Evolutionary conservation across 768 basidiomycete genomes (phyloP).

Genomic region (Suillus spraguei): DNA sequence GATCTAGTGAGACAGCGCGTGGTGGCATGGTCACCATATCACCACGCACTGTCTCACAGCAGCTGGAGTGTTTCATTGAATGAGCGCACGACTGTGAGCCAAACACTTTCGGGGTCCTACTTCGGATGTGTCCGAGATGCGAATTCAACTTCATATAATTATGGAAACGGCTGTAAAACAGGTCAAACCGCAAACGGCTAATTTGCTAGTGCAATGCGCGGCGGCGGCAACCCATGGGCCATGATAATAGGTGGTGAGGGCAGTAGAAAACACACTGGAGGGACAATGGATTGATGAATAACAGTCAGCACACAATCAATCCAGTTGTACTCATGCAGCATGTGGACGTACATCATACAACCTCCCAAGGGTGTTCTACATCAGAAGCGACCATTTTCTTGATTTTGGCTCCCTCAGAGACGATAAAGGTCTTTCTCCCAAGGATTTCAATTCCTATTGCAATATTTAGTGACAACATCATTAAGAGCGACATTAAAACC

Average conservation of each 20-base stretch:
- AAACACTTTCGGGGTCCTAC: no score
- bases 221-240: no score
- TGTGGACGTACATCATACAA: slow-evolving; percentile 8
- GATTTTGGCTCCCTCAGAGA: slow-evolving; percentile 26
- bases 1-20: no score
- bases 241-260: neutral
- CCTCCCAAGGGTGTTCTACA: slow-evolving; percentile 19
- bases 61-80: no score
- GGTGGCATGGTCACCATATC: no score
- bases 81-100: no score
- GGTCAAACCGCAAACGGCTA: slow-evolving; percentile 12
- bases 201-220: slow-evolving; percentile 21
- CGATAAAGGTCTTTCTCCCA: slow-evolving; percentile 19
- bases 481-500: slow-evolving; percentile 32
- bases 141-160: no score
- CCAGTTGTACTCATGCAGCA: neutral
- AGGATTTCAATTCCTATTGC: slow-evolving; percentile 24
- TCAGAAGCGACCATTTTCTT: slow-evolving; percentile 22
- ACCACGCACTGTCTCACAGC: no score
- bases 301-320: neutral
- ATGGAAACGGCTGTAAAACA: no score
- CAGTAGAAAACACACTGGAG: slow-evolving; percentile 6
- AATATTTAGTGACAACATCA: slow-evolving; percentile 24
- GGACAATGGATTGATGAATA: slow-evolving; percentile 4
- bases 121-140: no score